A percentile compares a stretch with the other conserved stretches of the same genome.
Evolutionary conservation across 139 green algal species (phyloP).

Genomic region (Eudorina sp.): DNA sequence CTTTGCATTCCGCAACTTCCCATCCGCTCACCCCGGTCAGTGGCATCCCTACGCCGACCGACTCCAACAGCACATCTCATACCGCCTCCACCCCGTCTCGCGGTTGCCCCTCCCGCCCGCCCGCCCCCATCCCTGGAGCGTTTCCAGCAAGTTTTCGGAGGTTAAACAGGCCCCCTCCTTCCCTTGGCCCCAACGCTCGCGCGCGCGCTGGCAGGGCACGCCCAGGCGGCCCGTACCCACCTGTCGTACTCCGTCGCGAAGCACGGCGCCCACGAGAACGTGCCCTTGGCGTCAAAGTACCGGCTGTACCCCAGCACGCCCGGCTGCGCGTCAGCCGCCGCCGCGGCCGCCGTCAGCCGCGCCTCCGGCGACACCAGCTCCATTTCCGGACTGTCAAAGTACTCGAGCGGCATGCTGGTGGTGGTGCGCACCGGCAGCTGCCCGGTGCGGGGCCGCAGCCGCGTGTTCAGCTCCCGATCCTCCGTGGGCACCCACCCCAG

Average conservation of each 20-base stretch:
- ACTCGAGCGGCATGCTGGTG: constrained; percentile 70
- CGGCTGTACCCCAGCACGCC: constrained; percentile 65
- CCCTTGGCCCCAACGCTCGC: no score
- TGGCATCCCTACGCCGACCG: no score
- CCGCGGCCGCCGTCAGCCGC: constrained; percentile 50
- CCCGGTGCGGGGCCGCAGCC: constrained; percentile 60
- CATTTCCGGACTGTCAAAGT: constrained; percentile 77
- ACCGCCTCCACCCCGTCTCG: no score
- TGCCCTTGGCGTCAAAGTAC: constrained; percentile 70
- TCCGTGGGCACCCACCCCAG: constrained; percentile 68
- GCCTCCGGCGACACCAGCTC: constrained; percentile 61
- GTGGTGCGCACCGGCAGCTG: constrained; percentile 57
- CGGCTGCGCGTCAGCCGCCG: not conserved
- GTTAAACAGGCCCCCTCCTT: no score
- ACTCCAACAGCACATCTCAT: no score
- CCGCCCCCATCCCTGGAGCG: no score
- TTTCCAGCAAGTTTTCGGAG: no score
- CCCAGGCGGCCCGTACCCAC: no score
- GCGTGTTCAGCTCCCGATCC: constrained; percentile 35
- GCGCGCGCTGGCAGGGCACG: not conserved
- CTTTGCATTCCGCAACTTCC: no score
- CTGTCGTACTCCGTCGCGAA: constrained; percentile 55
- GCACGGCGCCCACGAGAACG: constrained; percentile 74
- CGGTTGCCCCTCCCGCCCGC: no score
- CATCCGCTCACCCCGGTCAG: no score